Conservation (phyloP, 345 rosid species). For the Mangifera indica region DNA sequence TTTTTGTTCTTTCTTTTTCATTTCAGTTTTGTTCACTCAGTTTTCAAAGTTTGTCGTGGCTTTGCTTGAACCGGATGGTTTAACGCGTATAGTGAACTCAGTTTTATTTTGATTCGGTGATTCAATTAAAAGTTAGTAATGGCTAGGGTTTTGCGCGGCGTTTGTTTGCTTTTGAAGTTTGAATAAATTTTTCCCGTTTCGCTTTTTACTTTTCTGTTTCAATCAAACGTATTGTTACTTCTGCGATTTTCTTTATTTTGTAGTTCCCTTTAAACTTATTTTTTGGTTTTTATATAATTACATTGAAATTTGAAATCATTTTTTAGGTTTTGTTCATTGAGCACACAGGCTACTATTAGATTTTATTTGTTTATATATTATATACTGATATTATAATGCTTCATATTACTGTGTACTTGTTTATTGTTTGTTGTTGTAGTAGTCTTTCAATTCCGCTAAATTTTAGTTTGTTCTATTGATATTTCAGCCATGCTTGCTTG, state of each 20-base stretch:
- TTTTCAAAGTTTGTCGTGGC: neutral
- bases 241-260: neutral
- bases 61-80: neutral
- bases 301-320: neutral
- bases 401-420: no score
- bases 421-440: no score
- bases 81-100: neutral
- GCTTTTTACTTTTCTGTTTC: neutral
- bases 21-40: neutral
- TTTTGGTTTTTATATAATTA: neutral
- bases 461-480: neutral
- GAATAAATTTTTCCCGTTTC: neutral
- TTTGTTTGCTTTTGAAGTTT: neutral
- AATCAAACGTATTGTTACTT: neutral
- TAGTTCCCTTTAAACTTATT: neutral
- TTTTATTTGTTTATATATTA: neutral
- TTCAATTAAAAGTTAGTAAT: neutral
- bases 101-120: neutral
- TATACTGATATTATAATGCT: neutral
- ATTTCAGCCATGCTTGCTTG: neutral
- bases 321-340: conserved; percentile 1
- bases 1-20: neutral
- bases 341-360: neutral
- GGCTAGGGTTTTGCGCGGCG: neutral
- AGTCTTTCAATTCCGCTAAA: neutral